These are phyloP conservation scores for Metarhizium rileyi DNA, from an alignment of 2,329 filamentous ascomycete genomes.

Conservation along the genomic window DNA sequence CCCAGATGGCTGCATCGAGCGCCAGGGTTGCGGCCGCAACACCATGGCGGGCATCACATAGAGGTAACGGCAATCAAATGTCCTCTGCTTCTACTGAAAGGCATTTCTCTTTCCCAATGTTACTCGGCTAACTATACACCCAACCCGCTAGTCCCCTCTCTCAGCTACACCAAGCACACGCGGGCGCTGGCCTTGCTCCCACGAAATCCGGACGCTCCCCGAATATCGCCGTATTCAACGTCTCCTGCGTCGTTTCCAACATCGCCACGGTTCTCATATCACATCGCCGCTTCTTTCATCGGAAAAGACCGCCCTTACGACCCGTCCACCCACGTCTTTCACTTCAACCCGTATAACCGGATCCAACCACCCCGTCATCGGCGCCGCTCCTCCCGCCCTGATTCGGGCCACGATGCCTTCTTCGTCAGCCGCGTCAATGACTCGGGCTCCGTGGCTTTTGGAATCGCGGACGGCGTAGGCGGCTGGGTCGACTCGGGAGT, in stretches of 20 bases:
- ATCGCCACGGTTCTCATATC: slow-evolving; percentile 47
- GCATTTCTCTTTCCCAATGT: neutral
- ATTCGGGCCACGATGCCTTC: slow-evolving; percentile 91
- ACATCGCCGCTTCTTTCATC: slow-evolving; percentile 65
- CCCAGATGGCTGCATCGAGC: slow-evolving; percentile 11
- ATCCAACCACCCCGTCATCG: slow-evolving; percentile 38
- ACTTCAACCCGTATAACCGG: slow-evolving; percentile 58
- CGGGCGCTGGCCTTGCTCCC: neutral
- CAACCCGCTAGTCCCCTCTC: neutral
- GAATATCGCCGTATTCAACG: neutral
- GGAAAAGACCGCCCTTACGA: slow-evolving; percentile 62
- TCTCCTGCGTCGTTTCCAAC: slow-evolving; percentile 15
- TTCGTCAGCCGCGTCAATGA: slow-evolving; percentile 78
- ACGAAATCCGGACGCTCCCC: neutral
- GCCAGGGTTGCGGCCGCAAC: slow-evolving; percentile 12
- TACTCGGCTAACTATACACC: neutral
- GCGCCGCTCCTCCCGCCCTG: slow-evolving; percentile 43
- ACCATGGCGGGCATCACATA: slow-evolving; percentile 10
- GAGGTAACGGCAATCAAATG: slow-evolving; percentile 7
- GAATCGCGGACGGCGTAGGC: slow-evolving; percentile 88
- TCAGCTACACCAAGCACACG: neutral
- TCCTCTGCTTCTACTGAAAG: neutral
- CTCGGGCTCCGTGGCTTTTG: slow-evolving; percentile 65
- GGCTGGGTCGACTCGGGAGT: slow-evolving; percentile 91
- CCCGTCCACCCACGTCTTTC: slow-evolving; percentile 58